A percentile compares a stretch with the other conserved stretches of the same genome.
These are phyloP conservation scores for Cyclostephanos tholiformis DNA, from an alignment of 108 stramenopile genomes.

Conservation along the genomic window DNA sequence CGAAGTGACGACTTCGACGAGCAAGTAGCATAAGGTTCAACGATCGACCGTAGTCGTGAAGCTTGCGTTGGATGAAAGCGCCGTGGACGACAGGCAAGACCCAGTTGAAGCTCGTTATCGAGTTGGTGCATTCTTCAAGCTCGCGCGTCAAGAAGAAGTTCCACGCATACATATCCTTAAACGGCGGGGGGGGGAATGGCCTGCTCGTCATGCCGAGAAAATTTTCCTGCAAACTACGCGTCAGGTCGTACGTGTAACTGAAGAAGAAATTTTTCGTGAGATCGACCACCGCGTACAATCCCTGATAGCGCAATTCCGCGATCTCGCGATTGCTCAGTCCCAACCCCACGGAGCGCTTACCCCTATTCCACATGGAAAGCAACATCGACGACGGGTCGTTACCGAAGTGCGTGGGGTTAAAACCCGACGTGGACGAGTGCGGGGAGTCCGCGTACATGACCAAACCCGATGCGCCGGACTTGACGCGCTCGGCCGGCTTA, in stretches of 20 bases:
- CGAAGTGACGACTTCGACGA: conserved; percentile 95
- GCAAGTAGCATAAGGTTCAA: conserved; percentile 92
- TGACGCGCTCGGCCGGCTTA: conserved; percentile 74
- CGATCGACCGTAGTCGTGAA: conserved; percentile 88
- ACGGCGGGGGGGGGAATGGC: conserved; percentile 84
- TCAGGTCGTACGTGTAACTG: conserved; percentile 94
- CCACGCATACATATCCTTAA: conserved; percentile 95
- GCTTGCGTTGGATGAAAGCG: conserved; percentile 91
- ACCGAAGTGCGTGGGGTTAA: conserved; percentile 18
- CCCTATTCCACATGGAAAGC: conserved; percentile 90
- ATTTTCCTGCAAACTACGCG: conserved; percentile 93
- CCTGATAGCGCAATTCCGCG: conserved; percentile 91
- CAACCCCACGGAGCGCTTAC: conserved; percentile 82
- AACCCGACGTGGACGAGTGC: conserved; percentile 24
- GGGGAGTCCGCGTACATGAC: conserved; percentile 7
- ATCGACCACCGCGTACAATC: conserved; percentile 96
- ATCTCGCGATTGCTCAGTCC: conserved; percentile 85
- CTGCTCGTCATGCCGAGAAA: conserved; percentile 80
- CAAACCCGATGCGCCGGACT: conserved; percentile 15
- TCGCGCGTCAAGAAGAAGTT: conserved; percentile 93
- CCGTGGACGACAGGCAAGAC: conserved; percentile 93
- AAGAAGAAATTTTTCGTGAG: conserved; percentile 97
- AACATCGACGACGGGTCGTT: conserved; percentile 82
- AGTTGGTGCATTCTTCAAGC: conserved; percentile 80
- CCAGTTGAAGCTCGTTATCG: conserved; percentile 87